Conservation (phyloP, 805 yeast genomes). For the Metschnikowia anglica region DNA sequence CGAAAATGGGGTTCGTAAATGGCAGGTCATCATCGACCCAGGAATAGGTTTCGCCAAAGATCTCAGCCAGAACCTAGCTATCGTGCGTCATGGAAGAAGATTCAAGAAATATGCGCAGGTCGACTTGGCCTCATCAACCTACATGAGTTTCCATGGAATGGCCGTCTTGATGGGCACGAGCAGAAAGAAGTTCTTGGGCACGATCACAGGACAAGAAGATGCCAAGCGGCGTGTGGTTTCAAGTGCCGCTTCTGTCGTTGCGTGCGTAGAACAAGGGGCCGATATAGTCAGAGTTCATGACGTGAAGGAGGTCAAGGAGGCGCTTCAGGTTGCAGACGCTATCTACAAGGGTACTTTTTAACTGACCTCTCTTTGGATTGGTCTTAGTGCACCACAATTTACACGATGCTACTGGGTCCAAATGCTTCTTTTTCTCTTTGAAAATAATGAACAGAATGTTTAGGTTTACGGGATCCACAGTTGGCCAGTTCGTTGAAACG, state of each 20-base stretch:
- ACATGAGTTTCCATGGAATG: slow-evolving; percentile 48
- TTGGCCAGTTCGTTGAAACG: too few species aligned
- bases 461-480: too few species aligned
- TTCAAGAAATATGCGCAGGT: slow-evolving; percentile 48
- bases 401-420: background rate
- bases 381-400: background rate
- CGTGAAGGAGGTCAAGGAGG: slow-evolving; percentile 51
- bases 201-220: slow-evolving; percentile 54
- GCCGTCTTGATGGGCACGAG: slow-evolving; percentile 85
- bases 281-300: slow-evolving; percentile 91
- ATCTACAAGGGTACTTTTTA: slow-evolving; percentile 39
- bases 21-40: slow-evolving; percentile 93
- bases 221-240: slow-evolving; percentile 70
- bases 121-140: slow-evolving; percentile 22
- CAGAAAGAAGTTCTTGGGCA: slow-evolving; percentile 83
- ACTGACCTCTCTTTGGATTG: background rate
- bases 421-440: too few species aligned
- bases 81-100: slow-evolving; percentile 53
- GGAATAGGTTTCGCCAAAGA: slow-evolving; percentile 96
- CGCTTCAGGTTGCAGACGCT: slow-evolving; percentile 67
- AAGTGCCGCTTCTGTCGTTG: slow-evolving; percentile 71
- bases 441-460: too few species aligned
- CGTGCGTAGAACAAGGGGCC: slow-evolving; percentile 69
- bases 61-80: slow-evolving; percentile 61
- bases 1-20: slow-evolving; percentile 65